Evolutionary conservation across 176 grass and related monocot species (phyloP), one percentile per base, ranked within the genome.

Genomic region (Oropetium thomaeum): DNA sequence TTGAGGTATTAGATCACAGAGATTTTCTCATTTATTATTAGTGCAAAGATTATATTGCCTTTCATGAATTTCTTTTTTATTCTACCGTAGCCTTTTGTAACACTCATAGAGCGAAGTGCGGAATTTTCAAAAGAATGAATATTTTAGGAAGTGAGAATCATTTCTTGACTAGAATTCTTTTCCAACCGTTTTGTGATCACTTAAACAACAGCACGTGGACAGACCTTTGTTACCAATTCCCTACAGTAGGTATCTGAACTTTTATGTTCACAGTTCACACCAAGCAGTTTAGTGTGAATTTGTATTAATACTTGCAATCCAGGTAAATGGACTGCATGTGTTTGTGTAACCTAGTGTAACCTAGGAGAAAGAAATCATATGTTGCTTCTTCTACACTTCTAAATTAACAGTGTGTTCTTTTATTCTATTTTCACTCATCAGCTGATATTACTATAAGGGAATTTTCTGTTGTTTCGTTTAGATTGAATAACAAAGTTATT

Each of bases 1-100:
- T 99, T 55, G 92, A 99, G 96, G 92, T 99, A 99, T 79, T 38
- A 65, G 57, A 80, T 75, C 5, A 29, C 69, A 15, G 6, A 61
- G 33, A 12, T 15, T 79, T 42, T 79, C 32, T 67, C 25, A 35
- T 41, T 53, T 77, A 27, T n/a, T 61, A 57, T 38, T 84, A 52
- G 47, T 17, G 58, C 27, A 15, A 17, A 70, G 8, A 79, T 75
- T 41, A 25, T 71, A 30, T 1, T 34, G 8, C 57, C 60, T 75
- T 14, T 31, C 39, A 83, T 73, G 5, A 10, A 25, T 43, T 81
- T 13, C 20, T 77, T 75, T 2, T 74, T 79, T 51, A 19, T 17
- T 73, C n/a, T 13, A 48, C 8, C 10, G 1, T 57, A 7, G 31
- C 52, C 0, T 31, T 30, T 53, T 72, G 28, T 42, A 27, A 70